These are phyloP conservation scores for Boletus sp. DNA, from an alignment of 768 basidiomycete genomes.

Conservation along the genomic window DNA sequence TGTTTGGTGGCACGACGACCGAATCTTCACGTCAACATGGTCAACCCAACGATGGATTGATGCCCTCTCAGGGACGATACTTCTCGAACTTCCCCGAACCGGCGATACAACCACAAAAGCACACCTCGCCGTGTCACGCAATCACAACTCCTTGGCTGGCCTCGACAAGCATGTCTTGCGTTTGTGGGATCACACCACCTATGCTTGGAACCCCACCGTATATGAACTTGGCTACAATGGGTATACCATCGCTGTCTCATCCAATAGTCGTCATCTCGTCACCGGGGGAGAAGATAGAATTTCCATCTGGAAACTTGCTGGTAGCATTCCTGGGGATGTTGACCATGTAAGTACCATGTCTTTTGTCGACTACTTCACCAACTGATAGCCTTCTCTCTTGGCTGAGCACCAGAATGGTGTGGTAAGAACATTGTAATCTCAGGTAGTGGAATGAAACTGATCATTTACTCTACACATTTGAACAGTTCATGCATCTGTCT, in stretches of 20 bases:
- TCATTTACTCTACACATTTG: no score
- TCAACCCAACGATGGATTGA: conserved; percentile 13
- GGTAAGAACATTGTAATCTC: background rate
- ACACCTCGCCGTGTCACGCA: conserved; percentile 12
- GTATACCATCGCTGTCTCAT: conserved; percentile 8
- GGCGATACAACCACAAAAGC: background rate
- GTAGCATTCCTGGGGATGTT: background rate
- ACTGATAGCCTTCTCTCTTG: background rate
- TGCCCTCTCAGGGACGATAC: conserved; percentile 1
- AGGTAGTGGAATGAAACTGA: background rate
- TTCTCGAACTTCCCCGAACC: conserved; percentile 8
- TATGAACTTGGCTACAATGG: conserved; percentile 1
- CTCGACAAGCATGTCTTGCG: conserved; percentile 4
- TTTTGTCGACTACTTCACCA: background rate
- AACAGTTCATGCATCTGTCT: conserved; percentile 12
- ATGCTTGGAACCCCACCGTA: background rate
- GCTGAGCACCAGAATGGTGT: background rate
- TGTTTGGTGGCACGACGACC: conserved; percentile 16
- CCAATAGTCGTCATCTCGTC: conserved; percentile 4
- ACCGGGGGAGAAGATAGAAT: conserved; percentile 10
- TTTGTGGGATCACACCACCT: conserved; percentile 7
- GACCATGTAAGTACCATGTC: background rate
- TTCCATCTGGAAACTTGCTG: conserved; percentile 12
- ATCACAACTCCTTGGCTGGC: background rate
- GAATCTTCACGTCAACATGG: conserved; percentile 9